These are phyloP conservation scores for Thielaviopsis cerberus DNA, from an alignment of 2,329 filamentous ascomycete genomes.

Conservation along the genomic window DNA sequence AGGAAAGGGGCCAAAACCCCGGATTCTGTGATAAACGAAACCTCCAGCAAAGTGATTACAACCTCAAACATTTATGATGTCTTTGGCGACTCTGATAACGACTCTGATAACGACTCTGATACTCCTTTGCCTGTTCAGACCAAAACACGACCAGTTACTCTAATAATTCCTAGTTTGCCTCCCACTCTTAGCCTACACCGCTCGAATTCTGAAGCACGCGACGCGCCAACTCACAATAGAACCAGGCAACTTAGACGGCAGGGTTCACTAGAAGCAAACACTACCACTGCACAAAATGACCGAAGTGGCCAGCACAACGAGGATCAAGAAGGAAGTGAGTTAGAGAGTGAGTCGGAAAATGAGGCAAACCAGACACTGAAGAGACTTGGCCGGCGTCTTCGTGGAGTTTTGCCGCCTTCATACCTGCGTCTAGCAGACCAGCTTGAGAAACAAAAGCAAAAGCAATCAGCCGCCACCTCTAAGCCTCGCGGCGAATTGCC, in stretches of 20 bases:
- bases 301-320: constrained; percentile 11
- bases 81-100: constrained; percentile 13
- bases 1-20: neutral
- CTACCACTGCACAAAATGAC: constrained; percentile 18
- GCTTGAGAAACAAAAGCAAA: constrained; percentile 16
- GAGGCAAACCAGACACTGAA: constrained; percentile 4
- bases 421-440: constrained; percentile 42
- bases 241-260: constrained; percentile 4
- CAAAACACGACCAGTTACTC: neutral
- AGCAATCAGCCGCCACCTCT: neutral
- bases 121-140: neutral
- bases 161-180: constrained; percentile 4
- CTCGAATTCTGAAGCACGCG: neutral
- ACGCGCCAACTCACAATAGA: neutral
- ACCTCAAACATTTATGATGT: constrained; percentile 7
- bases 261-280: constrained; percentile 13
- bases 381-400: constrained; percentile 26
- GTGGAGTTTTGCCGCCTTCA: constrained; percentile 47
- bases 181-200: neutral
- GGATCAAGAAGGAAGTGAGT: neutral
- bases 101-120: constrained; percentile 3
- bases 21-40: neutral
- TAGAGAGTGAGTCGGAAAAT: constrained; percentile 17
- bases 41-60: neutral
- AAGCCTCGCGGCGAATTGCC: neutral